Base-by-base conservation (phyloP, 805 yeast genomes). In the Yamadazyma sp. region DNA sequence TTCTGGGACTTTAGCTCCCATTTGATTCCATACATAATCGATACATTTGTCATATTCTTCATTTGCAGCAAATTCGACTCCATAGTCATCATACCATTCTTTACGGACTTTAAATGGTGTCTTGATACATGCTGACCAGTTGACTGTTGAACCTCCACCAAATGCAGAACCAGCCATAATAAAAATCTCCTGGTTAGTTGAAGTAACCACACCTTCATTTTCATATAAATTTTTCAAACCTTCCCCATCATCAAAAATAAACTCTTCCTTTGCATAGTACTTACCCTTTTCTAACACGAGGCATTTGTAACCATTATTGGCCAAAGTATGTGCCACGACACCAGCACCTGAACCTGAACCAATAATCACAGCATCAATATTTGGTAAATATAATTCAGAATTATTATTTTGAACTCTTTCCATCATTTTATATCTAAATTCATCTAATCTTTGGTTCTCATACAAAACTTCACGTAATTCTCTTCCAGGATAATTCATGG, bases 121-220 rank as follows among this genome's bases (percentile, higher is more conserved):
- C 25, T 59, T 62, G 36, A 76, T 46, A 38, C 72, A 60, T 12
- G 80, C 79, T 9, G 73, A 66, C 81, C 81, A 76, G 54, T 76
- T 76, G 27, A 76, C 69, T 10, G 80, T 73, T 5, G 76, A 60
- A 5, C 80, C 80, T 10, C 80, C 81, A 5, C 81, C 81, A 36
- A 76, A 69, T 0, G 75, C 72, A 2, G 77, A 44, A 5, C 80
- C 81, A 0, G 80, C 77, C 29, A 74, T 48, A 3, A 72, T 41
- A 8, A 58, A 37, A 10, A 64, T 31, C 29, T 62, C 62, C 29
- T 58, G 61, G 41, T 63, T 65, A 6, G 25, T 34, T 7, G 70
- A 44, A n/a, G 60, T 33, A 3, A 73, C 5, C 2, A 49, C 32
- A 2, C 76, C 78, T 1, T 52, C 49, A 7, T 42, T 37, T 47